phyloP scores from a whole-genome alignment of 2,329 filamentous ascomycete genomes.

The Claviceps pusilla region DNA sequence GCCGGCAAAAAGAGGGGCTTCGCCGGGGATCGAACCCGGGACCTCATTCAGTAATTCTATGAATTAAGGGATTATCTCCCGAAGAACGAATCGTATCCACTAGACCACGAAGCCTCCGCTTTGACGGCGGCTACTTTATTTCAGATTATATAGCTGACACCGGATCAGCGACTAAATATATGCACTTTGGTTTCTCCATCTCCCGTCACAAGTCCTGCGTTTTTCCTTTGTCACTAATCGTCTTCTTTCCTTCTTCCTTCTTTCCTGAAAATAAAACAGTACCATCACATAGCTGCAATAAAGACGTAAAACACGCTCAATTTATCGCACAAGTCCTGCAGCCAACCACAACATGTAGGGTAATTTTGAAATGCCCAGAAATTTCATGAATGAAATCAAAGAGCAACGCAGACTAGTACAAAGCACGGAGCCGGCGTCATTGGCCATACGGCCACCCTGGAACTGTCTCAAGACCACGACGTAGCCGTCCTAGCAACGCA shows the following conservation, averaged over 20 bases:
- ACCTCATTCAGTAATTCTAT: slow-evolving; percentile 1
- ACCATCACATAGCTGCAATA: too few species aligned
- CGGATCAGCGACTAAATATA: too few species aligned
- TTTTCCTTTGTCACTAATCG: too few species aligned
- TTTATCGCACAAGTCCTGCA: too few species aligned
- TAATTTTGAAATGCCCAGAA: too few species aligned
- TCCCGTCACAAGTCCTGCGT: too few species aligned
- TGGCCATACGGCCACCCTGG: neutral
- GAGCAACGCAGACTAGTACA: neutral
- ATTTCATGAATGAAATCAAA: too few species aligned
- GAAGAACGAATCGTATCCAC: slow-evolving; percentile 3
- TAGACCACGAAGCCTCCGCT: neutral
- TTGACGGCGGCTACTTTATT: accelerated
- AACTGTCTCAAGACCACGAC: neutral
- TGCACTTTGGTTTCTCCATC: neutral
- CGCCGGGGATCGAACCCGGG: slow-evolving; percentile 3
- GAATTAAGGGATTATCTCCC: neutral
- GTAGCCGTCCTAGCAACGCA: neutral
- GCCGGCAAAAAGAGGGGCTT: neutral
- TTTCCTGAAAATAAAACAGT: too few species aligned
- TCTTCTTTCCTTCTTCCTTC: too few species aligned
- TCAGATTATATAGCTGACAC: accelerated
- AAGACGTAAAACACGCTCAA: too few species aligned
- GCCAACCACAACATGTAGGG: too few species aligned
- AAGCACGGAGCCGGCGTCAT: neutral